These are phyloP conservation scores for Hanseniaspora valbyensis DNA, from an alignment of 805 yeast genomes.

Conservation along the genomic window DNA sequence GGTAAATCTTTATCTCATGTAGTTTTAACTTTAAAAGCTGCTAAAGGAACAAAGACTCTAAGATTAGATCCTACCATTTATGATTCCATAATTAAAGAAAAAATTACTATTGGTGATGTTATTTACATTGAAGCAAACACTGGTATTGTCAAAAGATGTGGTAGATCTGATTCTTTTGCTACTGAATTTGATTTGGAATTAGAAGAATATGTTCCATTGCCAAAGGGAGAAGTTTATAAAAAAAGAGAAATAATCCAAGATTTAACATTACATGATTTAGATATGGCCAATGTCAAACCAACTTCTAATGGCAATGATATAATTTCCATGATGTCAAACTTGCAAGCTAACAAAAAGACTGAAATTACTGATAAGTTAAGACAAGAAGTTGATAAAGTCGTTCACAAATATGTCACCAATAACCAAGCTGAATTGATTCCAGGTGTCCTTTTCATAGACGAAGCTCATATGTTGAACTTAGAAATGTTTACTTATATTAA, in stretches of 20 bases:
- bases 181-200: constrained; percentile 98
- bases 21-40: constrained; percentile 82
- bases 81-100: constrained; percentile 88
- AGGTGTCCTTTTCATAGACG: constrained; percentile 95
- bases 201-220: constrained; percentile 95
- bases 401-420: constrained; percentile 90
- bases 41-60: constrained; percentile 79
- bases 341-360: constrained; percentile 90
- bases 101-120: constrained; percentile 91
- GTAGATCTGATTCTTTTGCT: constrained; percentile 96
- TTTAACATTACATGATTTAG: constrained; percentile 91
- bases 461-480: constrained; percentile 94
- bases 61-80: constrained; percentile 87
- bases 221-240: constrained; percentile 97
- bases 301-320: constrained; percentile 89
- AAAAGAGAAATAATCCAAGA: constrained; percentile 97
- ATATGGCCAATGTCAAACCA: constrained; percentile 91
- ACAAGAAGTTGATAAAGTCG: constrained; percentile 88
- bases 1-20: constrained; percentile 95
- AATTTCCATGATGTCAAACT: constrained; percentile 91
- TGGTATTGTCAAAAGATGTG: constrained; percentile 93
- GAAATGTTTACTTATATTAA: constrained; percentile 93
- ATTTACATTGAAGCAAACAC: constrained; percentile 95
- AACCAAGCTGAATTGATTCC: constrained; percentile 97
- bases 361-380: constrained; percentile 94